Percentiles rank a stretch among this genome's conserved stretches.
Evolutionary conservation across 140 eudicot genomes (phyloP).

Genomic region (Erigeron philadelphicus): DNA sequence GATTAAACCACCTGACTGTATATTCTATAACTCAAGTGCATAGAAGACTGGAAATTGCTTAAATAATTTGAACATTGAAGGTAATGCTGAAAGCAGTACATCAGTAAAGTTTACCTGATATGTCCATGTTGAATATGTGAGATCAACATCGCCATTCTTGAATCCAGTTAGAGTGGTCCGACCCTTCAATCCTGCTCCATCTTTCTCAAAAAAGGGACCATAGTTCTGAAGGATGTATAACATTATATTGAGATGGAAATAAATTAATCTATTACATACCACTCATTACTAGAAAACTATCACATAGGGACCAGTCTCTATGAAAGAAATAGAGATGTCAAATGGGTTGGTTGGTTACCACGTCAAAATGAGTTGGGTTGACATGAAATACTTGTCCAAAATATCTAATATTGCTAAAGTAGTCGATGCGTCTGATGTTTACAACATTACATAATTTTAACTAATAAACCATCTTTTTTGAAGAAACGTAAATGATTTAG

Average conservation of each 20-base stretch:
- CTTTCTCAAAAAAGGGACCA: constrained; percentile 88
- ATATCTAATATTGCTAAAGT: no score
- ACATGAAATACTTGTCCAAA: no score
- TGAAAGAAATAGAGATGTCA: no score
- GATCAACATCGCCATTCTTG: constrained; percentile 57
- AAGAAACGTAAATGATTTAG: no score
- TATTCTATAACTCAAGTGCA: neutral
- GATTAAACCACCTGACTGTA: constrained; percentile 9
- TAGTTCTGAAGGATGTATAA: constrained; percentile 53
- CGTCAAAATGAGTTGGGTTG: no score
- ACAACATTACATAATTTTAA: no score
- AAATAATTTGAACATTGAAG: neutral
- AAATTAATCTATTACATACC: no score
- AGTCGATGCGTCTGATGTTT: no score
- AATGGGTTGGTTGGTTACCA: no score
- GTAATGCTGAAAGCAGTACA: constrained; percentile 11
- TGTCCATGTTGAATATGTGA: constrained; percentile 63
- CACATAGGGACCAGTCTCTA: no score
- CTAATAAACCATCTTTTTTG: no score
- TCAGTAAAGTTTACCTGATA: constrained; percentile 66
- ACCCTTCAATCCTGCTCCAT: constrained; percentile 92
- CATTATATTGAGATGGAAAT: neutral
- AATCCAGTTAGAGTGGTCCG: constrained; percentile 61
- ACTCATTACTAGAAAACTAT: no score
- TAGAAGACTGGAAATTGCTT: neutral